These are phyloP conservation scores for Pouteria campechiana DNA, from an alignment of 179 eudicot genomes.

Conservation along the genomic window DNA sequence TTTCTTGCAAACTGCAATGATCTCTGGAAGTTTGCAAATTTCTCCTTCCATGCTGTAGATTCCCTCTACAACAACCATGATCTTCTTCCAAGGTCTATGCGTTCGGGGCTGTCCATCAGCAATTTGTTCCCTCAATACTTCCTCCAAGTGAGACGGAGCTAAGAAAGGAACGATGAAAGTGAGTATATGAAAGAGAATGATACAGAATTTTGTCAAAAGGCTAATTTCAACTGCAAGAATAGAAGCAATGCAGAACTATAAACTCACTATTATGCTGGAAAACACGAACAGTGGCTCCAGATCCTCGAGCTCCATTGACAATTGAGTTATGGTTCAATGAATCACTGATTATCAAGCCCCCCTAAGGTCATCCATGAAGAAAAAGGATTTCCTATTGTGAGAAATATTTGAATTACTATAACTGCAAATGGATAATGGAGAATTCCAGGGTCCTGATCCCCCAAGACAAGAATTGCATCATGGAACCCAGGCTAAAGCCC, in stretches of 20 bases:
- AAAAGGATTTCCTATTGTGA: not conserved
- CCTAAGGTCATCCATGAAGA: conserved; percentile 34
- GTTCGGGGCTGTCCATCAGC: conserved; percentile 96
- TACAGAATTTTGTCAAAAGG: not conserved
- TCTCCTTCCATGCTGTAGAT: conserved; percentile 99
- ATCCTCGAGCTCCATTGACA: conserved; percentile 96
- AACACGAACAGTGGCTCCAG: conserved; percentile 75
- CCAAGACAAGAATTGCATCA: too few relatives aligned
- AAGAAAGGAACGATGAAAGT: not conserved
- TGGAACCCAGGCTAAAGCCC: too few relatives aligned
- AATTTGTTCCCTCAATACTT: conserved; percentile 85
- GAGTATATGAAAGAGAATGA: not conserved
- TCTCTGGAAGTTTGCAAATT: conserved; percentile 91
- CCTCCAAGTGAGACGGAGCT: conserved; percentile 90
- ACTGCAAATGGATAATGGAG: too few relatives aligned
- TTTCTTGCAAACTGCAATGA: conserved; percentile 89
- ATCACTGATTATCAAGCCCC: conserved; percentile 89
- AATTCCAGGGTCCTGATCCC: too few relatives aligned
- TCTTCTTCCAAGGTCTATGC: conserved; percentile 99
- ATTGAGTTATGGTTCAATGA: conserved; percentile 89
- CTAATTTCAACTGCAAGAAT: too few relatives aligned
- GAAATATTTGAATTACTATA: too few relatives aligned
- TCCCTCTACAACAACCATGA: conserved; percentile 90
- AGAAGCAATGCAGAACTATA: conserved; percentile 3
- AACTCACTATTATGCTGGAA: conserved; percentile 92